Conservation (phyloP, 2,329 filamentous ascomycete genomes). For the Aspergillus fischeri region DNA sequence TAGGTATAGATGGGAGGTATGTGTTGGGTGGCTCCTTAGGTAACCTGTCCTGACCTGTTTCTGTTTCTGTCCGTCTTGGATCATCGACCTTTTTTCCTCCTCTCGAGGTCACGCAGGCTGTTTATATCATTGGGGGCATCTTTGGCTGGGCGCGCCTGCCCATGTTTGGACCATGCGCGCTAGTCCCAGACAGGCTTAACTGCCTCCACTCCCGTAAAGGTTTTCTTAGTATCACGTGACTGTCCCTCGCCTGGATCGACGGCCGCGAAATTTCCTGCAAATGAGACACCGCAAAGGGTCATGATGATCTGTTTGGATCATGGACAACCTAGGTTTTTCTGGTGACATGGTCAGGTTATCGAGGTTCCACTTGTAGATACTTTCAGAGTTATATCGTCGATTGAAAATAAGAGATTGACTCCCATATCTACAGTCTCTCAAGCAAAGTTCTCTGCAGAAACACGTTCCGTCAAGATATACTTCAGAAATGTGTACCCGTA, state of each 20-base stretch:
- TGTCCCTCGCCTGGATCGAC: slow-evolving; percentile 7
- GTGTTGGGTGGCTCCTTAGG: background rate
- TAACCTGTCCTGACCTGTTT: background rate
- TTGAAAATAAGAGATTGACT: background rate
- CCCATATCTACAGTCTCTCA: no score
- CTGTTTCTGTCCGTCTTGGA: background rate
- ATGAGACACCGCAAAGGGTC: background rate
- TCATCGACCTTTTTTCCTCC: slow-evolving; percentile 3
- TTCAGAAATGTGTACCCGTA: background rate
- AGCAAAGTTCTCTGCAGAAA: background rate
- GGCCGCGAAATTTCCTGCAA: slow-evolving; percentile 9
- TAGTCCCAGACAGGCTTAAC: slow-evolving; percentile 28
- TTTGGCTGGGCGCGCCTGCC: slow-evolving; percentile 37
- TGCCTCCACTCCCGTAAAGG: slow-evolving; percentile 21
- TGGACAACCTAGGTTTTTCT: background rate
- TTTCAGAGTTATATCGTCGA: background rate
- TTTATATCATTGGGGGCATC: slow-evolving; percentile 45
- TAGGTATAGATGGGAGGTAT: background rate
- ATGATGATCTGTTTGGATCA: background rate
- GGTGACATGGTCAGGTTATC: background rate
- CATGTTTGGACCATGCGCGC: slow-evolving; percentile 36
- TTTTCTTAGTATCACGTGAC: slow-evolving; percentile 28
- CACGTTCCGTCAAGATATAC: background rate
- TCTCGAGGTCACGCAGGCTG: slow-evolving; percentile 43
- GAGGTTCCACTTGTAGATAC: no score